These are phyloP conservation scores for Salvia rosmarinus DNA, from an alignment of 257 asterid species.

Conservation along the genomic window DNA sequence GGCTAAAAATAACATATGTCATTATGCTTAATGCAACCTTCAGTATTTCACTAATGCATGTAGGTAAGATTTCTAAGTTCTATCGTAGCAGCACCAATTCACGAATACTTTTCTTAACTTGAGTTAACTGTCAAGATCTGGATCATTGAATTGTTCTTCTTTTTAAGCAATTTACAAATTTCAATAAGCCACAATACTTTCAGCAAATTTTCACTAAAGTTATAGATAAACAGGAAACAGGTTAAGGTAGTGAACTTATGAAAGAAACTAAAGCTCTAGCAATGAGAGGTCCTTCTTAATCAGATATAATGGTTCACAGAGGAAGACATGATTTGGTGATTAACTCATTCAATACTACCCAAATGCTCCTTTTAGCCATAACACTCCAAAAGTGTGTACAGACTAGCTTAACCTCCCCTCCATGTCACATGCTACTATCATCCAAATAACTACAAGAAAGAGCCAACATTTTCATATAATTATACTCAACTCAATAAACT, in stretches of 20 bases:
- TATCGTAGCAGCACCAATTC: background rate
- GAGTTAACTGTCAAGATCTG: background rate
- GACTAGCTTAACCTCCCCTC: background rate
- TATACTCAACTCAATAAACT: background rate
- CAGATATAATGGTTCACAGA: background rate
- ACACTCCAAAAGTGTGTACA: background rate
- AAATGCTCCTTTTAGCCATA: background rate
- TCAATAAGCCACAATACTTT: background rate
- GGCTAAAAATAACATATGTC: background rate
- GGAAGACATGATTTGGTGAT: background rate
- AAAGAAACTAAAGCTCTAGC: background rate
- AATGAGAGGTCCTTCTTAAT: background rate
- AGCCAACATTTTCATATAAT: background rate
- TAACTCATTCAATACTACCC: background rate
- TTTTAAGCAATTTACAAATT: background rate
- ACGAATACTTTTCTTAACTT: no score
- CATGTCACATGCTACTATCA: background rate
- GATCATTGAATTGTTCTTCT: background rate
- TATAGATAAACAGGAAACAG: background rate
- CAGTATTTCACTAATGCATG: background rate
- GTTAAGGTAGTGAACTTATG: background rate
- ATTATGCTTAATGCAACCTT: background rate
- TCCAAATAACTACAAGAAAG: background rate
- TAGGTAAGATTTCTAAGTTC: background rate
- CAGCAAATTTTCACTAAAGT: background rate